Evolutionary conservation across 805 yeast genomes (phyloP).

Genomic region (Wickerhamiella allomyrinae): DNA sequence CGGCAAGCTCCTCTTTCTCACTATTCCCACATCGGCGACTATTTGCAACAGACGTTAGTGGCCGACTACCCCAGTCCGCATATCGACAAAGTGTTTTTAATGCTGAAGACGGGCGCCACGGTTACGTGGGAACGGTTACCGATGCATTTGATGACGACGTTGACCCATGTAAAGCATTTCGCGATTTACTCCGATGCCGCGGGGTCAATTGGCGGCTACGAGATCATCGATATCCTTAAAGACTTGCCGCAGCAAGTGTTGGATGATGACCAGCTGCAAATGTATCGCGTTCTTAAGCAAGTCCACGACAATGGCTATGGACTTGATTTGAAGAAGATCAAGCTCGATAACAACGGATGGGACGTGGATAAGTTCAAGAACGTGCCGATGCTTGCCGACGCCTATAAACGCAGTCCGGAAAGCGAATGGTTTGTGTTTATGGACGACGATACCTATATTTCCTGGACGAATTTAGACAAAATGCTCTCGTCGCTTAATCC

Average conservation of each 20-base stretch:
- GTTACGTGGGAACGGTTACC: constrained; percentile 28
- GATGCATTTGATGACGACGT: constrained; percentile 25
- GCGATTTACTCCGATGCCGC: constrained; percentile 26
- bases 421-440: constrained; percentile 27
- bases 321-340: constrained; percentile 11
- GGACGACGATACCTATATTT: constrained; percentile 26
- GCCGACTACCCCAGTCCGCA: neutral
- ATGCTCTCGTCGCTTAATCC: constrained; percentile 16
- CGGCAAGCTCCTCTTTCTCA: neutral
- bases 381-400: constrained; percentile 27
- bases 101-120: constrained; percentile 28
- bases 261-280: constrained; percentile 16
- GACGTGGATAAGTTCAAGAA: constrained; percentile 26
- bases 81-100: constrained; percentile 18
- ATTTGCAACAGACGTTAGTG: constrained; percentile 1
- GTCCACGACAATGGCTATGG: constrained; percentile 11
- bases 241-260: constrained; percentile 16
- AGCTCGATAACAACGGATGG: constrained; percentile 19
- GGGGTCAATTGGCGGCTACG: constrained; percentile 23
- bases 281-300: constrained; percentile 12
- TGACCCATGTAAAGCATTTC: constrained; percentile 24
- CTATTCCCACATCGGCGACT: neutral
- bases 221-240: constrained; percentile 23
- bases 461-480: constrained; percentile 4
- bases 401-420: constrained; percentile 21